Evolutionary conservation across 225 moss, liverwort and hornwort species (phyloP).

Genomic region (Ulota crispa): DNA sequence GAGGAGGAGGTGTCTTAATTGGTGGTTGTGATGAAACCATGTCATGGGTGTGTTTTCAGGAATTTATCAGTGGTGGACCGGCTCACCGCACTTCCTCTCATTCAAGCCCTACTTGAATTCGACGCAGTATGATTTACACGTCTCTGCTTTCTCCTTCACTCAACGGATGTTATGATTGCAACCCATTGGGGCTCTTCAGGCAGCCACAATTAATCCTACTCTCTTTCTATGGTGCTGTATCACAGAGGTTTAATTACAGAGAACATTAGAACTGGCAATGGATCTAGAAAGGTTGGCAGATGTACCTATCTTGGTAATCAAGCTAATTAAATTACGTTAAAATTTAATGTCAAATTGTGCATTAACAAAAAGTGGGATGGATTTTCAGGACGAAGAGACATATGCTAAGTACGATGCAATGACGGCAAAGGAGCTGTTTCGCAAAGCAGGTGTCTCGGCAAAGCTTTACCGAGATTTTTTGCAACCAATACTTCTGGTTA

Average conservation of each 20-base stretch:
- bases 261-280: not conserved
- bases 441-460: constrained; percentile 58
- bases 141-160: constrained; percentile 45
- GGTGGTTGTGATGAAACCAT: not conserved
- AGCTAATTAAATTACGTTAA: not conserved
- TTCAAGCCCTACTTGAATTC: constrained; percentile 71
- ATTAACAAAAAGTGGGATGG: constrained; percentile 1
- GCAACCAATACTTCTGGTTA: constrained; percentile 65
- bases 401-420: constrained; percentile 62
- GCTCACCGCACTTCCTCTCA: constrained; percentile 62
- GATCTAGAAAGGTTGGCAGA: not conserved
- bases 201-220: constrained; percentile 32
- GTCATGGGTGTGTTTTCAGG: constrained; percentile 28
- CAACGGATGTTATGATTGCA: constrained; percentile 34
- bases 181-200: constrained; percentile 30
- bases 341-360: not conserved
- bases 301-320: not conserved
- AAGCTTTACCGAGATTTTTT: constrained; percentile 61
- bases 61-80: constrained; percentile 62
- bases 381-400: constrained; percentile 57
- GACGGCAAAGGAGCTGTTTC: constrained; percentile 69
- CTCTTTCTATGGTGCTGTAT: constrained; percentile 17
- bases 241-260: constrained; percentile 5
- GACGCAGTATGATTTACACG: constrained; percentile 56
- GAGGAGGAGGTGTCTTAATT: constrained; percentile 6